phyloP scores from a whole-genome alignment of 208 protist genomes.

The Lotmaria passim region DNA sequence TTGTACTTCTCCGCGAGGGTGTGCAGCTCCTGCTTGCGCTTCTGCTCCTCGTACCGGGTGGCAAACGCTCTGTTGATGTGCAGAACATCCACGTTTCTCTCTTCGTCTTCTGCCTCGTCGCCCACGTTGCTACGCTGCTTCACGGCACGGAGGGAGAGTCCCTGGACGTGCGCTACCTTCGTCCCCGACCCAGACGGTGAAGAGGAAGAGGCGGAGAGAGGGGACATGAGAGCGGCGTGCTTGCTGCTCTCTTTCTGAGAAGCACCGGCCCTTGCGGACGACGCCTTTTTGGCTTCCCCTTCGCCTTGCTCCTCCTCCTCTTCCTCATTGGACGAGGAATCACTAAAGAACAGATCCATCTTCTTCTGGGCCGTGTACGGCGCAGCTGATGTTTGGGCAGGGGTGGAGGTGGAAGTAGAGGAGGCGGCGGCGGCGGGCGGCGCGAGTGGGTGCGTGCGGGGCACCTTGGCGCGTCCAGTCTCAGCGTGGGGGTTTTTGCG shows the following conservation, averaged over 20 bases:
- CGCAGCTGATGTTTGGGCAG: neutral
- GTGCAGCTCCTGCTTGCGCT: slow-evolving; percentile 89
- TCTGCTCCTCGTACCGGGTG: slow-evolving; percentile 85
- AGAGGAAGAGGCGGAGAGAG: neutral
- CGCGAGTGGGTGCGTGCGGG: slow-evolving; percentile 33
- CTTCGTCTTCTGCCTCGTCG: slow-evolving; percentile 13
- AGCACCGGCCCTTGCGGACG: too few relatives aligned
- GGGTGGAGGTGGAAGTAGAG: neutral
- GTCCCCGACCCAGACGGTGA: neutral
- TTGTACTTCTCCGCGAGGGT: slow-evolving; percentile 87
- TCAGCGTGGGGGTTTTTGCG: slow-evolving; percentile 77
- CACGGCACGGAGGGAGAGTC: slow-evolving; percentile 15
- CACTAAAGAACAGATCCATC: slow-evolving; percentile 41
- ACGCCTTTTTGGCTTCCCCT: neutral
- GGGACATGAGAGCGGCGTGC: neutral
- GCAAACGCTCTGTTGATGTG: slow-evolving; percentile 86
- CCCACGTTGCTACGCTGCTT: slow-evolving; percentile 3
- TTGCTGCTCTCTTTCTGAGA: neutral
- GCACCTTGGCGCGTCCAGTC: slow-evolving; percentile 47
- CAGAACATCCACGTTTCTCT: slow-evolving; percentile 31
- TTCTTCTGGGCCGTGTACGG: slow-evolving; percentile 34
- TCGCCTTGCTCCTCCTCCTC: neutral
- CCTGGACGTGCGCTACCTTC: slow-evolving; percentile 23
- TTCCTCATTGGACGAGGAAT: slow-evolving; percentile 25
- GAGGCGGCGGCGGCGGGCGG: too few relatives aligned